Evolutionary conservation across 192 early-diverging fungal species (phyloP).

Genomic region (Entomortierella chlamydospora): DNA sequence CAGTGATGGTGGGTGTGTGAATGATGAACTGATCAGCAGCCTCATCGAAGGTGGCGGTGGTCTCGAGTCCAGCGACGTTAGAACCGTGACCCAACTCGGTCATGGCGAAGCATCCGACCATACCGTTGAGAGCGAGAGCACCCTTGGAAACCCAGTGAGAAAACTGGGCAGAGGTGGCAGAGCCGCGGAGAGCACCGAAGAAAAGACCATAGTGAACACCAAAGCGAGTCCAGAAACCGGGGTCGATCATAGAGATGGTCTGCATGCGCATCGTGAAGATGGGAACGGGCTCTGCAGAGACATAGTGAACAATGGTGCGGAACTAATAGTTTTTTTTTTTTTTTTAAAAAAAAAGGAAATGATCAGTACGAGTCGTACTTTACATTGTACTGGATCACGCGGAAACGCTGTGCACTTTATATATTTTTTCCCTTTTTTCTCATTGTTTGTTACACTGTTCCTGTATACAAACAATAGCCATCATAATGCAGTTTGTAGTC

Average conservation of each 20-base stretch:
- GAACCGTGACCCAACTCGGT: conserved; percentile 85
- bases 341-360: not conserved
- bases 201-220: conserved; percentile 92
- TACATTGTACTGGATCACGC: not conserved
- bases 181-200: conserved; percentile 85
- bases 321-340: conserved; percentile 57
- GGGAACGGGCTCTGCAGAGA: conserved; percentile 73
- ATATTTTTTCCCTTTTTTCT: not conserved
- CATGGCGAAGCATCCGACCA: conserved; percentile 93
- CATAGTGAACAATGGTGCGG: conserved; percentile 71
- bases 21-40: conserved; percentile 82
- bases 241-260: conserved; percentile 80
- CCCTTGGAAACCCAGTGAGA: conserved; percentile 86
- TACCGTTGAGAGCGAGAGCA: conserved; percentile 79
- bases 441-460: not conserved
- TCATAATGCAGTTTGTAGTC: not conserved
- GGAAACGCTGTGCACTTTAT: not conserved
- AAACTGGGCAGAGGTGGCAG: conserved; percentile 85
- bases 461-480: not conserved
- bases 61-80: conserved; percentile 90
- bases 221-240: conserved; percentile 88
- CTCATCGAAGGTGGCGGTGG: conserved; percentile 86
- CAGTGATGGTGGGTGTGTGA: conserved; percentile 76
- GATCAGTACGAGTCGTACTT: not conserved
- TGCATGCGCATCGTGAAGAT: conserved; percentile 79